phyloP scores from a whole-genome alignment of 441 rosid genomes.

The Gossypium schwendimanii region DNA sequence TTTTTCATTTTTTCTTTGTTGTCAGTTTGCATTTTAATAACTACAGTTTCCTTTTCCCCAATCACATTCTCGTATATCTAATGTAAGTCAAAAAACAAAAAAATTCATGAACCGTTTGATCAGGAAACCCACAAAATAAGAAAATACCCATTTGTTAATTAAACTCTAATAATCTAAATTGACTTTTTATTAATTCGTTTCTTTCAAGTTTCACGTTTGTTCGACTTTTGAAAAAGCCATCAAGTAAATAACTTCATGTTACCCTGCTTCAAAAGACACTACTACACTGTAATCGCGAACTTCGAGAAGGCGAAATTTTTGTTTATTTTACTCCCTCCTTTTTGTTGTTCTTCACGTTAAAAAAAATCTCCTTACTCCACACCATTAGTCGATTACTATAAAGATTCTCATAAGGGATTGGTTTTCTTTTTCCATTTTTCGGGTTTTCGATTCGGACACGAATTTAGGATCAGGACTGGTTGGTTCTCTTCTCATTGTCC shows the following conservation, averaged over 20 bases:
- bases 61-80: slow-evolving; percentile 19
- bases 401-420: slow-evolving; percentile 13
- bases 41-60: slow-evolving; percentile 26
- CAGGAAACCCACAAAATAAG: slow-evolving; percentile 13
- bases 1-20: slow-evolving; percentile 3
- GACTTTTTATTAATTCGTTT: not conserved
- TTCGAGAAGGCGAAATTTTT: not conserved
- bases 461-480: slow-evolving; percentile 8
- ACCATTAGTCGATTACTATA: not conserved
- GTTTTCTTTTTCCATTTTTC: not conserved
- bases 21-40: slow-evolving; percentile 28
- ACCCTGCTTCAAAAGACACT: slow-evolving; percentile 14
- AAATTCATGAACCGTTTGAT: slow-evolving; percentile 12
- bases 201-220: not conserved
- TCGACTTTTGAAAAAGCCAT: slow-evolving; percentile 12
- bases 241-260: slow-evolving; percentile 11
- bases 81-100: slow-evolving; percentile 28
- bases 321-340: not conserved
- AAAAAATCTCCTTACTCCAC: not conserved
- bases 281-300: not conserved
- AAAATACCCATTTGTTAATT: slow-evolving; percentile 2
- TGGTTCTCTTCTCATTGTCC: not conserved
- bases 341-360: slow-evolving; percentile 16
- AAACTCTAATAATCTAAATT: not conserved
- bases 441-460: not conserved